Conservation (phyloP, 116 monocot genomes). For the Phalaenopsis hybrid region DNA sequence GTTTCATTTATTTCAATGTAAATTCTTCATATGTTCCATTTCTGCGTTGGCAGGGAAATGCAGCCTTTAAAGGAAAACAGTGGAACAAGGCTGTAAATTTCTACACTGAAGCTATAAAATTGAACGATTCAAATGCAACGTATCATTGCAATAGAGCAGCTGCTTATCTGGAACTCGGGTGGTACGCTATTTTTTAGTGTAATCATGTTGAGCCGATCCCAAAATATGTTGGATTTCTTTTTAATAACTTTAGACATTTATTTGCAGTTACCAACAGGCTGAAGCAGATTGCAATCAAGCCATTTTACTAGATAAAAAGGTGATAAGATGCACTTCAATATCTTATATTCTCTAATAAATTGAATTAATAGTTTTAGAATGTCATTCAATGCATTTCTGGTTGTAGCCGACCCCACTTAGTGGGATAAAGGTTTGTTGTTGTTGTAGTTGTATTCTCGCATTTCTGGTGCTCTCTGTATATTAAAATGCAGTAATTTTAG, state of each 20-base stretch:
- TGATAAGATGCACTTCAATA: conserved; percentile 6
- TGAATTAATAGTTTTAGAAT: not conserved
- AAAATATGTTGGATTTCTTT: conserved; percentile 5
- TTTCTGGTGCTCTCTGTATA: not conserved
- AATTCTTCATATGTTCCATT: not conserved
- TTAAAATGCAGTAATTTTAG: not conserved
- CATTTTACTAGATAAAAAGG: conserved; percentile 91
- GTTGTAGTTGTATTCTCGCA: too few species aligned
- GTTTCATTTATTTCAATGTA: not conserved
- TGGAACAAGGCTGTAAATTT: conserved; percentile 84
- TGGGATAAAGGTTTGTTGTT: too few species aligned
- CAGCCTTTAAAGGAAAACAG: conserved; percentile 73
- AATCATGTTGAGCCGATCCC: not conserved
- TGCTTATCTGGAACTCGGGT: conserved; percentile 87
- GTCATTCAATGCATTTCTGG: not conserved
- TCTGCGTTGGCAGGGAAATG: conserved; percentile 63
- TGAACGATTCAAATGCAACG: conserved; percentile 67
- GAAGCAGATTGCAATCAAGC: conserved; percentile 91
- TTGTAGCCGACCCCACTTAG: too few species aligned
- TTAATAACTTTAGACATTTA: conserved; percentile 7
- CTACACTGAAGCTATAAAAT: conserved; percentile 91
- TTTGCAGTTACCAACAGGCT: conserved; percentile 81
- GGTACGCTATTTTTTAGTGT: conserved; percentile 36
- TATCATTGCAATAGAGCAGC: conserved; percentile 94
- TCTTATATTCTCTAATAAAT: not conserved